phyloP scores from a whole-genome alignment of 1,284 basidiomycete species.

The Ganoderma meredithae region DNA sequence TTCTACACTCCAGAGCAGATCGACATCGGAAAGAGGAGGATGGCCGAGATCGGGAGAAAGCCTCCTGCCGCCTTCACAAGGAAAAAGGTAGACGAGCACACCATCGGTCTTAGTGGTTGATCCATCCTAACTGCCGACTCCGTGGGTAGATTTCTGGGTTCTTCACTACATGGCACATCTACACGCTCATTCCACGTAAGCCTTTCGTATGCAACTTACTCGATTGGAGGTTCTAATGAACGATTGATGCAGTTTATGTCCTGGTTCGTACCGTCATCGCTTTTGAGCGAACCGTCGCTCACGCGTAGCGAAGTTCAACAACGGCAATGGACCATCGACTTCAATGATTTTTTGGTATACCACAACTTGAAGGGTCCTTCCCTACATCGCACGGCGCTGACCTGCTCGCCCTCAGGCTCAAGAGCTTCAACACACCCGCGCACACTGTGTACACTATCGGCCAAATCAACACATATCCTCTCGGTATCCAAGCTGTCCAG shows the following conservation, averaged over 20 bases:
- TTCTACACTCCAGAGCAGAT: conserved; percentile 47
- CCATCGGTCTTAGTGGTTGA: too few species aligned
- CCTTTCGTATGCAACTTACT: conserved; percentile 14
- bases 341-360: conserved; percentile 50
- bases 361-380: neutral
- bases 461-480: conserved; percentile 55
- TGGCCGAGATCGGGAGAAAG: conserved; percentile 47
- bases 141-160: conserved; percentile 43
- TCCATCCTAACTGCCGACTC: too few species aligned
- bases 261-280: conserved; percentile 32
- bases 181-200: conserved; percentile 47
- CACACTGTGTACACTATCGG: conserved; percentile 48
- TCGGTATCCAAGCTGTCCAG: conserved; percentile 50
- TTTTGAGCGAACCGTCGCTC: neutral
- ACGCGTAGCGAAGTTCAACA: conserved; percentile 45
- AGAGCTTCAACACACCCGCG: conserved; percentile 53
- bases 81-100: conserved; percentile 39
- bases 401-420: conserved; percentile 41
- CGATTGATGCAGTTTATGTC: conserved; percentile 38
- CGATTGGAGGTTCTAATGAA: neutral
- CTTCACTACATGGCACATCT: conserved; percentile 51
- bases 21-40: conserved; percentile 48
- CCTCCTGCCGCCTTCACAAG: conserved; percentile 51
- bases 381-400: neutral
- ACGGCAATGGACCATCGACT: conserved; percentile 44